Percentiles rank a stretch among this genome's conserved stretches.
phyloP scores from a whole-genome alignment of 768 basidiomycete genomes.

The Udeniomyces megalosporus region DNA sequence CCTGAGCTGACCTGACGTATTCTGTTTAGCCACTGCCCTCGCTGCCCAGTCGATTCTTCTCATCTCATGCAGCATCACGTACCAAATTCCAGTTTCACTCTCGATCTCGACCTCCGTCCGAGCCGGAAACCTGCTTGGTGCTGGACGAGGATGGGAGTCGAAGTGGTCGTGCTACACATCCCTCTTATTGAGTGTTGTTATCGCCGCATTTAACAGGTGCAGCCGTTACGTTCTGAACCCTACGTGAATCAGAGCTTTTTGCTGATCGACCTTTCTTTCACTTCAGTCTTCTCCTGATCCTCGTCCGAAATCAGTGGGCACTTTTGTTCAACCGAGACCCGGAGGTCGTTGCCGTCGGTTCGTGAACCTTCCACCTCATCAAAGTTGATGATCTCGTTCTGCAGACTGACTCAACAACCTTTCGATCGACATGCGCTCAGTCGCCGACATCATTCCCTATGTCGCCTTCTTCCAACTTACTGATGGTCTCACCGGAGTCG shows the following conservation, averaged over 20 bases:
- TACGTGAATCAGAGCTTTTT: not conserved
- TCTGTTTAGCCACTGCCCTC: constrained; percentile 58
- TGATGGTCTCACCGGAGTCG: constrained; percentile 54
- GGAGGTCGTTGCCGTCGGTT: constrained; percentile 35
- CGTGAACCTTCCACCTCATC: not conserved
- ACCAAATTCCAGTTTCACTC: constrained; percentile 51
- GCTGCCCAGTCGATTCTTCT: constrained; percentile 75
- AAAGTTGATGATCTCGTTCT: not conserved
- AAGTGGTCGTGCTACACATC: constrained; percentile 39
- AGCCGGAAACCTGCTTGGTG: constrained; percentile 77
- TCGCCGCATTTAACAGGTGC: constrained; percentile 28
- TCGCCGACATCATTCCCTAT: constrained; percentile 55
- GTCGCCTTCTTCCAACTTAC: constrained; percentile 57
- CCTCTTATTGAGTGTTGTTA: constrained; percentile 2
- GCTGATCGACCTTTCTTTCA: not conserved
- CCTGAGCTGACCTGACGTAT: constrained; percentile 27
- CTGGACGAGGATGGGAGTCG: constrained; percentile 57
- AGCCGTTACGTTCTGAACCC: constrained; percentile 4
- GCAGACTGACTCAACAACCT: not conserved
- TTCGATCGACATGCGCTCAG: constrained; percentile 18
- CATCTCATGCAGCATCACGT: constrained; percentile 56
- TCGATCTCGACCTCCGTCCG: constrained; percentile 30
- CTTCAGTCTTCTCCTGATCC: constrained; percentile 39
- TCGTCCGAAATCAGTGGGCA: constrained; percentile 51
- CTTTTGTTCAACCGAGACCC: constrained; percentile 55